Percentiles rank a stretch among this genome's conserved stretches.
Conservation (phyloP, 305 asterid genomes). For the Caryopteris hybrid region DNA sequence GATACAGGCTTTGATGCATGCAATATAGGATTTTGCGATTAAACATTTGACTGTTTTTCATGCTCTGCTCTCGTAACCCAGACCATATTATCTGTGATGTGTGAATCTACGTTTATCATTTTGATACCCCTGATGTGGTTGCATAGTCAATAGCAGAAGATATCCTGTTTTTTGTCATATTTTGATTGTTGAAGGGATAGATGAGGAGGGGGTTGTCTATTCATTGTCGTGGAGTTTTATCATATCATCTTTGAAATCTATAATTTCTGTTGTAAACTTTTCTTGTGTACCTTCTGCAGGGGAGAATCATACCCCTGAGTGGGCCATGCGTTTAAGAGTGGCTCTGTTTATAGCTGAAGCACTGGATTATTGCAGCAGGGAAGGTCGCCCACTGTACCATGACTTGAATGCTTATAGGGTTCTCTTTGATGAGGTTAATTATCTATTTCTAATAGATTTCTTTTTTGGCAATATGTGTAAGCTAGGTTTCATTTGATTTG, state of each 20-base stretch:
- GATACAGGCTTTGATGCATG: neutral
- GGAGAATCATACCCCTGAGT: conserved; percentile 97
- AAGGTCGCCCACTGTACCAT: conserved; percentile 93
- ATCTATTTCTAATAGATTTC: conserved; percentile 14
- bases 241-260: neutral
- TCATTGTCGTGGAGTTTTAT: neutral
- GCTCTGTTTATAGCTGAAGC: conserved; percentile 96
- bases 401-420: conserved; percentile 97
- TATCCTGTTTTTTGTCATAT: neutral
- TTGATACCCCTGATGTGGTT: neutral
- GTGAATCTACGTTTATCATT: neutral
- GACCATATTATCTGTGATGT: neutral
- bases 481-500: conserved; percentile 8
- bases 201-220: neutral
- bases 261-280: neutral
- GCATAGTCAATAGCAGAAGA: neutral
- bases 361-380: conserved; percentile 82
- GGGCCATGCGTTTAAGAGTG: conserved; percentile 98
- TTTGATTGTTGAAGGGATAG: neutral
- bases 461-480: neutral
- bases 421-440: conserved; percentile 88
- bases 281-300: conserved; percentile 41
- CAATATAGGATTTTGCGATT: neutral
- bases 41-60: no score
- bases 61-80: no score